Percentiles rank a stretch among this genome's conserved stretches.
Conservation (phyloP, 495 filamentous ascomycete genomes). For the Aspergillus sparsus region DNA sequence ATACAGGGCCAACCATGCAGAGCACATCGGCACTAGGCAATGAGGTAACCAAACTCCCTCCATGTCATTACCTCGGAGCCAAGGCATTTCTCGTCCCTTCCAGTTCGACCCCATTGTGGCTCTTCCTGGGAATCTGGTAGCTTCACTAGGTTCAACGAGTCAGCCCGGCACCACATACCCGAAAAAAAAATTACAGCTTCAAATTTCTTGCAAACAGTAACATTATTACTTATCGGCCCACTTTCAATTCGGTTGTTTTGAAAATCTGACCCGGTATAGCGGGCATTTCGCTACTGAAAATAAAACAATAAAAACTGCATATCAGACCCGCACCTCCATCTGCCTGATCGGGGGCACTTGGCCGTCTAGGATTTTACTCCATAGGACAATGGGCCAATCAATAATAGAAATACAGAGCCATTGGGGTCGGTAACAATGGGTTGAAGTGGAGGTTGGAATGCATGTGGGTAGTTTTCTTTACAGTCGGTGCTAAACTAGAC, state of each 20-base stretch:
- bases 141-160: no score
- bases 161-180: not conserved
- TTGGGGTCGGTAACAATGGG: not conserved
- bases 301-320: constrained; percentile 6
- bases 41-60: constrained; percentile 17
- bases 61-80: not conserved
- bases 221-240: not conserved
- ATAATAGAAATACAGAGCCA: not conserved
- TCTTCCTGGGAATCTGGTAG: no score
- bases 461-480: not conserved
- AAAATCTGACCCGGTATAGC: constrained; percentile 1
- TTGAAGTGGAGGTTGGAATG: not conserved
- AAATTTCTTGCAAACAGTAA: not conserved
- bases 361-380: not conserved
- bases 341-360: constrained; percentile 8
- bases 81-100: not conserved
- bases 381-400: not conserved
- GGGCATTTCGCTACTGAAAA: not conserved
- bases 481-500: not conserved
- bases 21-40: not conserved
- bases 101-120: no score
- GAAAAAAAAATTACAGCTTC: not conserved
- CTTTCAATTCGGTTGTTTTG: constrained; percentile 8
- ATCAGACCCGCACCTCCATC: constrained; percentile 12
- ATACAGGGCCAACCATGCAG: constrained; percentile 10